Evolutionary conservation across 192 early-diverging fungal genomes (phyloP), one percentile per base, ranked within the genome.

Genomic region (Backusella circina): DNA sequence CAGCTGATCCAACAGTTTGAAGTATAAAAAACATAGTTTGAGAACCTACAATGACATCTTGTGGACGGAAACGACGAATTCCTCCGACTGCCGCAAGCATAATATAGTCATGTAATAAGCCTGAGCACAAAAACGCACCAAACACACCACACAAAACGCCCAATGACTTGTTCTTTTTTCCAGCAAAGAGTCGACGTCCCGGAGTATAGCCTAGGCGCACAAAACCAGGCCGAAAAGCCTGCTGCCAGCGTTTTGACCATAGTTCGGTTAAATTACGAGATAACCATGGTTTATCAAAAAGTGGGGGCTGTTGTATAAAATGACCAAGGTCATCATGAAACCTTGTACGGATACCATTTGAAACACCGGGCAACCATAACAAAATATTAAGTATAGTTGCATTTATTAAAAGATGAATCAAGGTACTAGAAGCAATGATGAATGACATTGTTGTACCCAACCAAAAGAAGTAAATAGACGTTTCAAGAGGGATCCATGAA

Each of bases 101-200:
- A 36, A 75, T 57, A 37, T 79, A 79, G 23, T 79, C 78, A 33
- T 79, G 78, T 67, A 79, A 57, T 41, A 75, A 44, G 13, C 78
- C 78, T 18, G 78, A 79, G 2, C 41, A 33, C n/a, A 47, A 12
- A 74, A 79, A 79, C 1, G 61, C 78, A 5, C 67, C 72, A 41
- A 79, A 47, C 3, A 54, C 26, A 9, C 69, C 75, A 18, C n/a
- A 15, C 5, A 31, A 28, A 7, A 13, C 26, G 5, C 73, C 65
- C 21, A 68, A 12, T 5, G 5, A n/a, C n/a, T 21, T 44, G n/a
- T 28, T 21, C 13, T 65, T 31, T 38, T 71, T 47, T 39, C 41
- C 69, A 10, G 9, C 12, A 65, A 71, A 71, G 8, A 77, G 70
- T 1, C 47, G 39, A 2, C 37, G 39, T 2, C 65, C 41, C 1